Base-by-base conservation (phyloP, 805 yeast genomes). In the Wickerhamomyces bovis region DNA sequence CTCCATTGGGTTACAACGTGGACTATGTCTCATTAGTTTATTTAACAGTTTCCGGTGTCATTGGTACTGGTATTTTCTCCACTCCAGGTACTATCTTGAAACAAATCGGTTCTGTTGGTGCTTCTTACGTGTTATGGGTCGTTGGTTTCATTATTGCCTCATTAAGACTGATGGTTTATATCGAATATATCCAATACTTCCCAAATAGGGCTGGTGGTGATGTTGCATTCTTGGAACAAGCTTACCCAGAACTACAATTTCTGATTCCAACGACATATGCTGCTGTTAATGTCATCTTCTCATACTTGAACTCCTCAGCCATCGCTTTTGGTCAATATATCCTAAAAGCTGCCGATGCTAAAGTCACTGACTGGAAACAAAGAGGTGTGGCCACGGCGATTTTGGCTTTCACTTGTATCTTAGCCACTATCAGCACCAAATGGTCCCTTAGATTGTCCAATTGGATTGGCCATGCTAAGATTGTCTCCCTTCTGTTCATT, bases 21-120 rank as follows among this genome's bases (percentile, higher is more conserved):
- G 78, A 78, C 45, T 57, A 73, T 25, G 41, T 73, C 16, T 77
- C 83, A 22, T 81, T 87, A 46, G 72, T 75, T 43, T 77, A 76
- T 46, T 62, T 75, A 44, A 69, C 75, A 35, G 60, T 78, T 45
- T 76, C 74, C 48, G 80, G 83, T 45, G 70, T 78, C 51, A 68
- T 78, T 39, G 83, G 83, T 44, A 78, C 83, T 0, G 83, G 82
- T 57, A 77, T 78, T 23, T 78, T 78, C 55, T 66, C 73, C 6
- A 76, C 81, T 0, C 81, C 82, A 3, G 72, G 72, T 5, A 57
- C 71, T 3, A 64, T 78, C 40, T 58, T 73, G n/a, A 61, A 58
- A n/a, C 64, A 71, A 2, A 63, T 70, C 45, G 76, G 76, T 1
- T 68, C 73, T 1, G 54, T 72, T 39, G 77, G 77, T 28, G 67